These are phyloP conservation scores for Pythium rishiriense DNA, from an alignment of 352 stramenopile genomes.

Conservation along the genomic window DNA sequence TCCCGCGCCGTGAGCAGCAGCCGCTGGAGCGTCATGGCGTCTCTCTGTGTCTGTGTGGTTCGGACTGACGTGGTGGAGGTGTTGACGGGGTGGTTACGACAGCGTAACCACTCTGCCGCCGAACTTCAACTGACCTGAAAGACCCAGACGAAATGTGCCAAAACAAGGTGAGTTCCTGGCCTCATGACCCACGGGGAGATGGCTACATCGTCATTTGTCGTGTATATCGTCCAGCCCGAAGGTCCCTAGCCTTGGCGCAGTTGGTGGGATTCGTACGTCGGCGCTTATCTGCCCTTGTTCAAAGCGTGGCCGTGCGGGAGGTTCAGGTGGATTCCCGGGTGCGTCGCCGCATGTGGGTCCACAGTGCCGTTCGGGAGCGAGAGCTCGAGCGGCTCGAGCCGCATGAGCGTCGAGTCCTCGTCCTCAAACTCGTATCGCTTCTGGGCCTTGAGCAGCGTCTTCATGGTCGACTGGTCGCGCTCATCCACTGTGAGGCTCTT, in stretches of 20 bases:
- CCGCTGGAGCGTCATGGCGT: conserved; percentile 5
- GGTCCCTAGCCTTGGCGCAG: no score
- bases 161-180: conserved; percentile 22
- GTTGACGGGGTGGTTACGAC: background rate
- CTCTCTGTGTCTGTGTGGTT: background rate
- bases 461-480: conserved; percentile 49
- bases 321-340: conserved; percentile 15
- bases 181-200: no score
- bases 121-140: conserved; percentile 10
- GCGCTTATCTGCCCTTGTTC: background rate
- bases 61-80: background rate
- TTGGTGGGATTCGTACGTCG: background rate
- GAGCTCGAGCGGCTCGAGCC: conserved; percentile 41
- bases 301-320: background rate
- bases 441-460: conserved; percentile 53
- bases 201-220: no score
- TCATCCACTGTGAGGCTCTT: conserved; percentile 51
- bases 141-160: background rate
- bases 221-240: no score
- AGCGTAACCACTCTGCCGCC: background rate
- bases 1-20: conserved; percentile 27
- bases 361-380: conserved; percentile 17
- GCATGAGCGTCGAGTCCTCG: conserved; percentile 51
- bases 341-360: conserved; percentile 6
- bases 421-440: conserved; percentile 59